Base-by-base conservation (phyloP, 2,329 filamentous ascomycete species). In the Talaromyces sp. region DNA sequence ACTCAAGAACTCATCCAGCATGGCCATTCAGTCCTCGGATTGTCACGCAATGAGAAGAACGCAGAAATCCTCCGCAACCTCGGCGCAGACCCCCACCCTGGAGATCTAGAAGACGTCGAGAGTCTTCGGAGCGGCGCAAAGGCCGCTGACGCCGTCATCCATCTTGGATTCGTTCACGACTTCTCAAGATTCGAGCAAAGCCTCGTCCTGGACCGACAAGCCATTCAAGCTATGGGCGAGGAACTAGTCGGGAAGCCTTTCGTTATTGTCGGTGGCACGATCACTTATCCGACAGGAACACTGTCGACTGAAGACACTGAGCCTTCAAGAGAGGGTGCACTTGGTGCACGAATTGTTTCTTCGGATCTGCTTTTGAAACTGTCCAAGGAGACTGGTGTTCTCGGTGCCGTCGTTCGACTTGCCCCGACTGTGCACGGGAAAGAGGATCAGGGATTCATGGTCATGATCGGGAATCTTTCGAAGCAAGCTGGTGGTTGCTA, bases 131-230 rank as follows among this genome's bases (percentile, higher is more conserved):
- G 53, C 33, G 72, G 67, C 11, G 73, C 73, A 3, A 56, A 62
- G 1, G 61, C 63, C 1, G 66, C 66, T 9, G 75, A 78, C 45
- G 74, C 67, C 13, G 70, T 74, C 36, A 69, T 77, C 56, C 74
- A 78, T 56, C 68, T 78, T 5, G 77, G 73, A 28, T 78, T 78
- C 60, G 63, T 69, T 31, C 72, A 77, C 63, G 69, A 77, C 64
- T 77, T 78, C 63, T 63, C 65, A 54, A 64, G 74, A 50, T 73
- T 69, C 43, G 61, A 60, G 2, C 61, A 61, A 31, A 45, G 62
- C 31, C 66, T 69, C 28, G 61, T 62, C 2, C 65, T 61, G 0
- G 76, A 79, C 55, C 62, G 63, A 1, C 64, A 56, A 0, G 75
- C 74, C 21, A 73, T 79, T 21, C 45, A 63, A 40, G 72, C 75